A percentile compares a stretch with the other conserved stretches of the same genome.
Evolutionary conservation across 306 rosid genomes (phyloP).

Genomic region (Begonia loranthoides): DNA sequence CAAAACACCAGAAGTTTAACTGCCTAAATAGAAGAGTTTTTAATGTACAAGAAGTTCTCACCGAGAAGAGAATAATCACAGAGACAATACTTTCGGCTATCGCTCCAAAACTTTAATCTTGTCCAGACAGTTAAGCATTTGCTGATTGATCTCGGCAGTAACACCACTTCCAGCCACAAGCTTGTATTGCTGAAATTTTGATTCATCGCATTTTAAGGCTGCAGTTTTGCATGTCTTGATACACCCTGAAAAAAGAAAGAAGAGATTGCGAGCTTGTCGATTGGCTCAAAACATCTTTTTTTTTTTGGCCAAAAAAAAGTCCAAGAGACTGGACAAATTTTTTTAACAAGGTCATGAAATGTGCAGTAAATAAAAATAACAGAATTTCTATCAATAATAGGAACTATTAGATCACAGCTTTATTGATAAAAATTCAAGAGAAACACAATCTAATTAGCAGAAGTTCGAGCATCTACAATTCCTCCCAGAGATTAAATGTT

Average conservation of each 20-base stretch:
- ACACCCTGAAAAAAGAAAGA: conserved; percentile 33
- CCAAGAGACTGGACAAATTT: background rate
- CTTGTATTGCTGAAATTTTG: conserved; percentile 63
- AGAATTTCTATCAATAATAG: too few relatives aligned
- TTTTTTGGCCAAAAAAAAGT: background rate
- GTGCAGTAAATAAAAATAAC: too few relatives aligned
- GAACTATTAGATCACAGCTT: too few relatives aligned
- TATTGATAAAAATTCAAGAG: too few relatives aligned
- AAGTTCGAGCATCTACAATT: too few relatives aligned
- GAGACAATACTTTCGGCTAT: background rate
- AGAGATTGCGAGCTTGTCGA: background rate
- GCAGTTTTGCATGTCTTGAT: conserved; percentile 49
- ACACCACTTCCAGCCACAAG: conserved; percentile 39
- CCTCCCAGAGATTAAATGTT: too few relatives aligned
- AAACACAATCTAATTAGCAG: too few relatives aligned
- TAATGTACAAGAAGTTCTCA: too few relatives aligned
- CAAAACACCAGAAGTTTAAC: background rate
- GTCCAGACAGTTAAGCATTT: conserved; percentile 52
- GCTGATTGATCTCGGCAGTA: conserved; percentile 27
- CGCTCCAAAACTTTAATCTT: conserved; percentile 47
- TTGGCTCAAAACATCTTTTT: background rate
- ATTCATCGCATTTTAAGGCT: conserved; percentile 54
- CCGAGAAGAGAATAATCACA: background rate
- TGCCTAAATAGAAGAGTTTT: too few relatives aligned
- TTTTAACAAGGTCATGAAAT: too few relatives aligned